Evolutionary conservation across 2,329 filamentous ascomycete genomes (phyloP), one percentile per base, ranked within the genome.

Genomic region (Cordyceps cateniannulata): DNA sequence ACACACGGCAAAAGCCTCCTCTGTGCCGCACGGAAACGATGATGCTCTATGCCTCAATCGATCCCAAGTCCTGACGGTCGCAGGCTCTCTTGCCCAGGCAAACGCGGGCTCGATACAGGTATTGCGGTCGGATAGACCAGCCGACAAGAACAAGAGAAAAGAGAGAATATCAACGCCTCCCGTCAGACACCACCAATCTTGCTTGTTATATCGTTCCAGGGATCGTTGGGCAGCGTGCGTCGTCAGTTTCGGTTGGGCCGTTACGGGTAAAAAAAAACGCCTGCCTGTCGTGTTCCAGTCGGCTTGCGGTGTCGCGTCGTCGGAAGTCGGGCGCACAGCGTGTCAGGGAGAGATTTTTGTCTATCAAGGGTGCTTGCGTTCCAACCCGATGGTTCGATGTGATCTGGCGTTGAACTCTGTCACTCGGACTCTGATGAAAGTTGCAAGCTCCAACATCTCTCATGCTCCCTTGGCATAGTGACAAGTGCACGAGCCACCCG

Each of bases 41-140:
- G 82, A 84, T 85, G 83, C 83, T 86, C 83, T 85, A 75, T 85
- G 81, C 83, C 84, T 67, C 71, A 70, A 69, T 72, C 73, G 68
- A 69, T 65, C 62, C 52, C 64, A 54, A 20, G 62, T 47, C 38
- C 51, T 27, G 44, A 49, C 16, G 58, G 24, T 20, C 29, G 25
- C 47, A 56, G 58, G 48, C 52, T 59, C 38, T 60, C 47, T 29
- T 54, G 22, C 22, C 38, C 50, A 38, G 40, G 32, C 22, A 51
- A 53, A 50, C 52, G 35, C 25, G 24, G 38, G 59, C 38, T 50
- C 49, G 62, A 59, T 56, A 58, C 59, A 61, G 59, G 44, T 57
- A 45, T 47, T n/a, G 38, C 47, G 52, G 59, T 61, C 59, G 25
- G 42, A 55, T n/a, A 32, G 58, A 58, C 40, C 49, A 52, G 44